Base-by-base conservation (phyloP, 768 basidiomycete species). In the Leucogyrophana mollusca region DNA sequence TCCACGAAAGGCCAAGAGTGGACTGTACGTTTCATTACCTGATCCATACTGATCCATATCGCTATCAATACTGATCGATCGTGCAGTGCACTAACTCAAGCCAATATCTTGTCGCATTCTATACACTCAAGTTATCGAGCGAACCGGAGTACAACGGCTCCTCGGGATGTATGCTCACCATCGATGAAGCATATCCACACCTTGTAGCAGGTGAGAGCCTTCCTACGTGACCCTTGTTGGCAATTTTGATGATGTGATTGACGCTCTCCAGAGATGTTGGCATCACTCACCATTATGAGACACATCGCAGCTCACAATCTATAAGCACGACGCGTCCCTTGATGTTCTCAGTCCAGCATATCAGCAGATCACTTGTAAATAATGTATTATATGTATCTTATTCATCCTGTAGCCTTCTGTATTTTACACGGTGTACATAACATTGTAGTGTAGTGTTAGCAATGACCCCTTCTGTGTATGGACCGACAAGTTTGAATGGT, bases 241-340 rank as follows among this genome's bases (percentile, higher is more conserved):
- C 38, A 13, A 32, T 18, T 40, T 17, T 33, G 30, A 45, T 45
- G 20, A 1, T 14, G 14, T 36, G 43, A 23, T 47, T 53, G 52
- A 46, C 47, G 30, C 27, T 39, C 33, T 39, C 49, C 61, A 85
- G 83, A 85, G 51, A 60, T 85, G 45, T 69, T 86, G 9, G 79
- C 80, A 3, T 76, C 82, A 1, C 58, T 83, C 35, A 73, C 74
- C 60, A 80, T 85, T 51, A 81, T 86, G 80, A 74, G 82, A 9
- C 78, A 83, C 55, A 83, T 85, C 23, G 72, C 60, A 5, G 65
- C 68, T 27, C 67, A 81, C 51, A 64, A 73, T 36, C 52, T 77
- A 45, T 77, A 58, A 66, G 42, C 11, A 24, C 13, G 7, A 30
- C 27, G n/a, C n/a, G n/a, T n/a, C n/a, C n/a, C n/a, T n/a, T n/a